Conservation (phyloP, 345 rosid genomes). For the Populus nigra region DNA sequence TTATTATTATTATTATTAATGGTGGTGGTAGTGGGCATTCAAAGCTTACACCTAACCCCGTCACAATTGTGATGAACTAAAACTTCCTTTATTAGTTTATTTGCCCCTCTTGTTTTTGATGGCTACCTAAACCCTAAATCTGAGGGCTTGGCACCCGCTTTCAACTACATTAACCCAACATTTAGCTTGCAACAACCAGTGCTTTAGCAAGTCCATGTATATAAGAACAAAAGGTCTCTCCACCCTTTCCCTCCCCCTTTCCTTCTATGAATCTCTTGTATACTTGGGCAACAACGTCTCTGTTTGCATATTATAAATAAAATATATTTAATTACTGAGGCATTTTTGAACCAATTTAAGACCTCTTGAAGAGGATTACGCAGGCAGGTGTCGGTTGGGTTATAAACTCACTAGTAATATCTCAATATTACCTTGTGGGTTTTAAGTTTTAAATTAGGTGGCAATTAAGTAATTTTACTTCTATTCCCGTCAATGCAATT, state of each 20-base stretch:
- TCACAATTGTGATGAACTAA: no score
- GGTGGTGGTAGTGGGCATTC: no score
- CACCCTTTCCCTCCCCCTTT: no score
- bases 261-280: no score
- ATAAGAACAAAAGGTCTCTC: no score
- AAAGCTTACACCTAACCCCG: no score
- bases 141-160: conserved; percentile 19
- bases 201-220: no score
- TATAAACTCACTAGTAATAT: no score
- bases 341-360: no score
- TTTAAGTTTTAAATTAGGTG: background rate
- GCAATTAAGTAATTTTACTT: background rate
- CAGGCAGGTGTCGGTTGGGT: background rate
- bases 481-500: background rate
- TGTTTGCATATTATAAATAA: background rate
- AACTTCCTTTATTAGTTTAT: no score
- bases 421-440: background rate
- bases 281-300: background rate
- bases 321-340: background rate
- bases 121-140: conserved; percentile 20
- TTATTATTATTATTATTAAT: no score
- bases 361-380: background rate
- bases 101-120: background rate
- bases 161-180: conserved; percentile 13
- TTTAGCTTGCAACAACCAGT: background rate